These are phyloP conservation scores for Ophiostoma quercus DNA, from an alignment of 2,329 filamentous ascomycete genomes.

Conservation along the genomic window DNA sequence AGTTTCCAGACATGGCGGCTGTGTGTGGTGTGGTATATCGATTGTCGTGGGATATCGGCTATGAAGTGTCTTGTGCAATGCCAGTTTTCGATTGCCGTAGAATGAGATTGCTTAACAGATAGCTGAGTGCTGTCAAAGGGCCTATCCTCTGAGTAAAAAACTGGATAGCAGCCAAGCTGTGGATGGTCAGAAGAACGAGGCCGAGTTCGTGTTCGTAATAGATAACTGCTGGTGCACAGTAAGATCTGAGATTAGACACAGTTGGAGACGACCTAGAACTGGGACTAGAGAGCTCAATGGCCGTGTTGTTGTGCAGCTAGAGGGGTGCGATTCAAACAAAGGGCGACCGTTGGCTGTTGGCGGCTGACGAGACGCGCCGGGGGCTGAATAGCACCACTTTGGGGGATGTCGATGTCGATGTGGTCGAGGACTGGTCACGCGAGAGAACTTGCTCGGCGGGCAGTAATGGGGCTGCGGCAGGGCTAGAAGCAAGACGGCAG, in stretches of 20 bases:
- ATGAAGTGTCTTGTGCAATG: background rate
- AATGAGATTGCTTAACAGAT: background rate
- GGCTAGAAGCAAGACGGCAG: background rate
- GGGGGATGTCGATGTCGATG: background rate
- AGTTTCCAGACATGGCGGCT: slow-evolving; percentile 20
- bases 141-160: background rate
- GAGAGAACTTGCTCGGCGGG: too few species aligned
- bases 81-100: background rate
- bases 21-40: background rate
- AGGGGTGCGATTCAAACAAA: background rate
- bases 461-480: background rate
- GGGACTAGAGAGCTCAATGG: background rate
- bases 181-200: background rate
- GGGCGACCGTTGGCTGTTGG: background rate
- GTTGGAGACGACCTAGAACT: background rate
- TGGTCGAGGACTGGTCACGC: background rate
- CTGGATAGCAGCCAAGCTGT: background rate
- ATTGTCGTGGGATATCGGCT: background rate
- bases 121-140: background rate
- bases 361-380: background rate
- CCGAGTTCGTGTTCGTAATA: background rate
- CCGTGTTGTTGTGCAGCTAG: background rate
- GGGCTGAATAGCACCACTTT: background rate
- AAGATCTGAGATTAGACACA: background rate
- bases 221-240: background rate